Base-by-base conservation (phyloP, 1,139 yeast species). In the Kodamaea derodonti region DNA sequence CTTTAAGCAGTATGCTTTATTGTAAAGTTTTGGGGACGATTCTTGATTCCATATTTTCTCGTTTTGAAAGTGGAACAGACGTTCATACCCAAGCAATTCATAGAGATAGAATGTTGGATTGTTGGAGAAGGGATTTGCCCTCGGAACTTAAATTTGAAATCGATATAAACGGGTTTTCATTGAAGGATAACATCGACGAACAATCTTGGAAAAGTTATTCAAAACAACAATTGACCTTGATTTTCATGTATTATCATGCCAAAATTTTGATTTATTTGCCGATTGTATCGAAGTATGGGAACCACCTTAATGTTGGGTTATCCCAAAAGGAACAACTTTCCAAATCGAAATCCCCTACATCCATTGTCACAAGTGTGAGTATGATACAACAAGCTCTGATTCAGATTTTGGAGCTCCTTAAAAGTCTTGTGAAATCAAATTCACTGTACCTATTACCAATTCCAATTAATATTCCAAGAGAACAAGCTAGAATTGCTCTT, bases 231-330 rank as follows among this genome's bases (percentile, higher is more conserved):
- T 66, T 81, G 11, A 64, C 83, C 3, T 60, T 85, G 40, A 66
- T 82, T 11, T 75, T 81, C 53, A 56, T 83, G 30, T 87, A 84
- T 54, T 85, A 83, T 55, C 84, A 84, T 51, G 92, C 95, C 4
- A 80, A 83, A 44, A 75, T 86, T 27, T 68, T 87, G 56, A 81
- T 86, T 22, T 88, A 86, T 54, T 69, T 86, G 54, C 95, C 95
- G 0, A 75, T 84, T 2, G 68, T 86, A 16, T 67, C 74, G 8
- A 66, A 66, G 43, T 63, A 58, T 40, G 74, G 73, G 1, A 60
- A 64, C 41, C 71, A 68, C 39, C 69, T 64, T 38, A 65, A 68
- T 39, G 73, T 69, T 10, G 74, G 74, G 1, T 53, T 69, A 30
- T 68, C 72, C 4, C 54, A 53, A 33, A 69, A 69, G 42, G 72